phyloP scores from a whole-genome alignment of 225 moss, liverwort and hornwort genomes.

The Takakia lepidozioides region DNA sequence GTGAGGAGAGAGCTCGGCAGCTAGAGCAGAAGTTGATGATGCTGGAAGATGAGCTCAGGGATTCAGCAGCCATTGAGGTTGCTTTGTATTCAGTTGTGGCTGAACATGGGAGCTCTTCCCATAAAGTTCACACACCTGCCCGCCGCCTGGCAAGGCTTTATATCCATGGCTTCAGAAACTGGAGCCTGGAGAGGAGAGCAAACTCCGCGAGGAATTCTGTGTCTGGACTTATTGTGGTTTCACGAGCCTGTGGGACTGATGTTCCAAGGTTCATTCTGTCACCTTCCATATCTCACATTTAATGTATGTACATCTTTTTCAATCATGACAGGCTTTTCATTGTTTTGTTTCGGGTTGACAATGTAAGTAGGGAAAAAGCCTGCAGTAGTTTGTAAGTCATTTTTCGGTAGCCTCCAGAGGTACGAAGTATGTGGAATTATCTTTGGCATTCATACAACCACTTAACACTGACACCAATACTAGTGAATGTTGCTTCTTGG shows the following conservation, averaged over 20 bases:
- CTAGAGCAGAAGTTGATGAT: constrained; percentile 30
- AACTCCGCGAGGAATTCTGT: constrained; percentile 66
- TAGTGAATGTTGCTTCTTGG: background rate
- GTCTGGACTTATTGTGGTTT: constrained; percentile 61
- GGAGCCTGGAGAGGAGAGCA: constrained; percentile 61
- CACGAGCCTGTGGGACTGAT: constrained; percentile 79
- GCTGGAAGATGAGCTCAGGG: constrained; percentile 61
- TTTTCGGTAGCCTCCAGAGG: no score
- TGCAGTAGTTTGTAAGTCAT: no score
- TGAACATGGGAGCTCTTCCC: constrained; percentile 77
- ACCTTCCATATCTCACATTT: no score
- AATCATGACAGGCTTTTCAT: no score
- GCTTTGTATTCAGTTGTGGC: constrained; percentile 66
- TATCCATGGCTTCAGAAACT: constrained; percentile 52
- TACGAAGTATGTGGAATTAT: no score
- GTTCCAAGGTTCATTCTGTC: constrained; percentile 94
- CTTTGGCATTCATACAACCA: no score
- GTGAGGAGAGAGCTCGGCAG: constrained; percentile 23
- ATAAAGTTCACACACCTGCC: constrained; percentile 87
- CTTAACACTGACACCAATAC: no score
- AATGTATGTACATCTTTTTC: no score
- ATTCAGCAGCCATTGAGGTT: constrained; percentile 77
- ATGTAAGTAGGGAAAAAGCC: no score
- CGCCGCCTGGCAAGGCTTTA: constrained; percentile 78
- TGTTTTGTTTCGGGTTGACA: no score